Percentiles rank a stretch among this genome's conserved stretches.
These are phyloP conservation scores for Phialophora expanda DNA, from an alignment of 2,329 filamentous ascomycete genomes.

Conservation along the genomic window DNA sequence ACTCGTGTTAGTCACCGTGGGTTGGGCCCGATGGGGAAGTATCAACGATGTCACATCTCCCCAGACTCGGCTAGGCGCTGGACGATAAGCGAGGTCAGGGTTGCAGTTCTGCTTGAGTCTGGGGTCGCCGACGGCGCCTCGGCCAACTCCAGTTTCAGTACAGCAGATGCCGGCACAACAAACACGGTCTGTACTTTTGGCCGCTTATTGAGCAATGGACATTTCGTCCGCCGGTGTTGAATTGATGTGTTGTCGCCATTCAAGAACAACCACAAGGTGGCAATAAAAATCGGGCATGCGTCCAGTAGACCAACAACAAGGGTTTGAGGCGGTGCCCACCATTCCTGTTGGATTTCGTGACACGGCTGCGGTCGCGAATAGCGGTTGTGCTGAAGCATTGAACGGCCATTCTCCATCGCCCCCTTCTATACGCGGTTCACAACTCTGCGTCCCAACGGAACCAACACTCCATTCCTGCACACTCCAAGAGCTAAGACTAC, in stretches of 20 bases:
- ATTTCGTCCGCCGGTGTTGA: neutral
- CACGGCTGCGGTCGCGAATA: neutral
- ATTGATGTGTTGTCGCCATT: neutral
- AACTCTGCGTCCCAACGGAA: neutral
- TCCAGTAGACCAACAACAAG: neutral
- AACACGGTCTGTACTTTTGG: neutral
- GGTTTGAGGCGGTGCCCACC: neutral
- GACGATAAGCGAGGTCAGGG: too few species aligned
- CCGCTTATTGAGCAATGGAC: neutral
- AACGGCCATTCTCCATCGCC: neutral
- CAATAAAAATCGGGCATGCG: neutral
- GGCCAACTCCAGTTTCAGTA: neutral
- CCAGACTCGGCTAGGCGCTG: slow-evolving; percentile 2
- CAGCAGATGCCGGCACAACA: neutral
- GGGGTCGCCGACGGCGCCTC: neutral
- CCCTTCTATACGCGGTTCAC: neutral
- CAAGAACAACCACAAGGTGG: neutral
- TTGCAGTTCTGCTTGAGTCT: neutral
- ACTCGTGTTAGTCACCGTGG: neutral
- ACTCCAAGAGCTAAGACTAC: neutral
- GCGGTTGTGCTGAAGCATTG: neutral
- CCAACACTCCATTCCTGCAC: neutral
- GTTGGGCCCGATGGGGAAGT: slow-evolving; percentile 2
- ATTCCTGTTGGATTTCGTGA: neutral
- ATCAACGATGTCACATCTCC: slow-evolving; percentile 7